phyloP scores from a whole-genome alignment of 768 basidiomycete species.

The Imleria badia region DNA sequence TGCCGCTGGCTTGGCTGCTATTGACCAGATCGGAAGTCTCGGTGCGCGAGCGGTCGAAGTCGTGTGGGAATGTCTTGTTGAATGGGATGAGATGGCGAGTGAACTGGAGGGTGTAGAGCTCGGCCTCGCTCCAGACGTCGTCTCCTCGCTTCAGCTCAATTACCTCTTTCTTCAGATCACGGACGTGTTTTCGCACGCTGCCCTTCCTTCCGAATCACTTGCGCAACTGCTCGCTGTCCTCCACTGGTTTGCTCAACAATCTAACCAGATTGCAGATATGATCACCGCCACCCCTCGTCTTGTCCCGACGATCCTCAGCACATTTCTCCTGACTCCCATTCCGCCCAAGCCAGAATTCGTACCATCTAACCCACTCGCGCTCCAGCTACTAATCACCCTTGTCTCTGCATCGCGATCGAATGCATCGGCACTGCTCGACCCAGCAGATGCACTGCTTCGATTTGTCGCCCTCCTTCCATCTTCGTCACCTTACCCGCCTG shows the following conservation, averaged over 20 bases:
- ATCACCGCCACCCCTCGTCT: constrained; percentile 55
- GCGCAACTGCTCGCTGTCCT: constrained; percentile 58
- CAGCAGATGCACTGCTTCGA: constrained; percentile 67
- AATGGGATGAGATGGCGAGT: constrained; percentile 46
- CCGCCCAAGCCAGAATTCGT: constrained; percentile 35
- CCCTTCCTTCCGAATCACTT: constrained; percentile 48
- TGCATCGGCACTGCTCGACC: constrained; percentile 54
- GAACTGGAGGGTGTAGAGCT: constrained; percentile 47
- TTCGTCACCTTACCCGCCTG: constrained; percentile 36
- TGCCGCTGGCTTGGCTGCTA: constrained; percentile 63
- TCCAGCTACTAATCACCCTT: constrained; percentile 57
- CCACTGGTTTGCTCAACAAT: constrained; percentile 60
- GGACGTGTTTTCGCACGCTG: constrained; percentile 38
- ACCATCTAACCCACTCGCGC: constrained; percentile 45
- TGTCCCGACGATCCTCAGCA: constrained; percentile 48
- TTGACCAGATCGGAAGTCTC: constrained; percentile 63
- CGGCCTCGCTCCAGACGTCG: constrained; percentile 15
- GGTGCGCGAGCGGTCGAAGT: constrained; percentile 69
- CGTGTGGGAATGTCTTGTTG: constrained; percentile 70
- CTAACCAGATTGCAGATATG: constrained; percentile 47
- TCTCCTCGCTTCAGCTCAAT: constrained; percentile 32
- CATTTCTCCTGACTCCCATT: constrained; percentile 58
- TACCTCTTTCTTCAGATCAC: constrained; percentile 53
- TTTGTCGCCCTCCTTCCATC: constrained; percentile 63
- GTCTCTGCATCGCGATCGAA: constrained; percentile 66